These are phyloP conservation scores for Perilla frutescens DNA, from an alignment of 257 asterid genomes.

Conservation along the genomic window DNA sequence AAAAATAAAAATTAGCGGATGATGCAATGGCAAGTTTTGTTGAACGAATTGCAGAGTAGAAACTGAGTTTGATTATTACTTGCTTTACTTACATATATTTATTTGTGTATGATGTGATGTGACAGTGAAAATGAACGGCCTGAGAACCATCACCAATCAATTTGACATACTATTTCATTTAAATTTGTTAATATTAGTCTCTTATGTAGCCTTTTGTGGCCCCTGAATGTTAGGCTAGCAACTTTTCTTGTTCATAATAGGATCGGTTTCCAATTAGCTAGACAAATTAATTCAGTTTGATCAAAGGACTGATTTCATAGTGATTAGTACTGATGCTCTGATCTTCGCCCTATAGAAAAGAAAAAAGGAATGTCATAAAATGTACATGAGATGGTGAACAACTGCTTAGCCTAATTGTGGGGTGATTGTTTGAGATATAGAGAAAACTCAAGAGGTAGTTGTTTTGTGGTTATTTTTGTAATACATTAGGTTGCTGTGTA, in stretches of 20 bases:
- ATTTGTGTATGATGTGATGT: conserved; percentile 13
- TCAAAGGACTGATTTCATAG: background rate
- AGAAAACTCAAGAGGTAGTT: conserved; percentile 6
- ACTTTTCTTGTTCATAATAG: background rate
- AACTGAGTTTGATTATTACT: background rate
- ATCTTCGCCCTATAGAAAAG: background rate
- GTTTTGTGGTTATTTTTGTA: conserved; percentile 4
- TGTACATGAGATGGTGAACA: too few species aligned
- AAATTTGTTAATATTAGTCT: background rate
- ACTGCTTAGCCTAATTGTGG: background rate
- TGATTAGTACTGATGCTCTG: too few species aligned
- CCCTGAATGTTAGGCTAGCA: background rate
- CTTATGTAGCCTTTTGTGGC: background rate
- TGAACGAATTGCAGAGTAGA: conserved; percentile 2
- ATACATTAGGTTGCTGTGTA: background rate
- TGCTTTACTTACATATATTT: background rate
- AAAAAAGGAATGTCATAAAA: background rate
- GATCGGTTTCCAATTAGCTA: conserved; percentile 1
- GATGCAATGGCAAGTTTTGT: background rate
- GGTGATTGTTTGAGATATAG: conserved; percentile 9
- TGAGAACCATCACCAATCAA: background rate
- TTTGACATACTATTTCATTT: background rate
- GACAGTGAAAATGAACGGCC: conserved; percentile 13
- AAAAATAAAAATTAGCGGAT: background rate
- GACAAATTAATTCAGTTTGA: too few species aligned